Base-by-base conservation (phyloP, 805 yeast genomes). In the Kregervanrija fluxuum region DNA sequence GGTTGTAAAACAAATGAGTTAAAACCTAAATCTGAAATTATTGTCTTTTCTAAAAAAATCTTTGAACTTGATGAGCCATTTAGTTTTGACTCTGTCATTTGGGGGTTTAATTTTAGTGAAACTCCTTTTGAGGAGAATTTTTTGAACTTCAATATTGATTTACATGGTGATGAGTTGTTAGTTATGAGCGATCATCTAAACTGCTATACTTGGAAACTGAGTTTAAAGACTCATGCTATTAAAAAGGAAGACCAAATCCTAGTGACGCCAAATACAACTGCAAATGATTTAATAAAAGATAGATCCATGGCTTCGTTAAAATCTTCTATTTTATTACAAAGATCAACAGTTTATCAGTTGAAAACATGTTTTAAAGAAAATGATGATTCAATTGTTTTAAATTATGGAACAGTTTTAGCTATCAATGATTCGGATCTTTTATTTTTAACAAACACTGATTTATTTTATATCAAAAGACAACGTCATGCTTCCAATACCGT, bases 121-220 rank as follows among this genome's bases (percentile, higher is more conserved):
- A 49, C 60, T 5, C 41, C 51, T 32, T 33, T 47, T 17, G 52
- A 57, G 15, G 65, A 64, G 44, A 49, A 52, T 39, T 61, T 62
- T 34, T 33, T 64, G 11, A 44, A 47, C 35, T 50, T 64, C 44
- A 61, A 63, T 41, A 28, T 64, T 9, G 67, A 65, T 43, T 14
- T 50, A 2, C 48, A 46, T 40, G 49, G 47, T 11, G 61, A 62
- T 45, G 60, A 58, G 41, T 42, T 66, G 12, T 40, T 64, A 9
- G 66, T 64, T 1, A 45, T 63, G 11, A 61, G 67, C 5, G 60
- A 62, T 44, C 47, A 48, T 12, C 43, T 65, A 13, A 64, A 63
- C 45, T 58, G 63, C 43, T 66, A 65, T 46, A 60, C 66, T 11
- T 64, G 67, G 67, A 61, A 59, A 32, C 16, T 64, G 8, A 43